Percentiles rank a stretch among this genome's conserved stretches.
Conservation (phyloP, 768 basidiomycete genomes). For the Russula olivacea region DNA sequence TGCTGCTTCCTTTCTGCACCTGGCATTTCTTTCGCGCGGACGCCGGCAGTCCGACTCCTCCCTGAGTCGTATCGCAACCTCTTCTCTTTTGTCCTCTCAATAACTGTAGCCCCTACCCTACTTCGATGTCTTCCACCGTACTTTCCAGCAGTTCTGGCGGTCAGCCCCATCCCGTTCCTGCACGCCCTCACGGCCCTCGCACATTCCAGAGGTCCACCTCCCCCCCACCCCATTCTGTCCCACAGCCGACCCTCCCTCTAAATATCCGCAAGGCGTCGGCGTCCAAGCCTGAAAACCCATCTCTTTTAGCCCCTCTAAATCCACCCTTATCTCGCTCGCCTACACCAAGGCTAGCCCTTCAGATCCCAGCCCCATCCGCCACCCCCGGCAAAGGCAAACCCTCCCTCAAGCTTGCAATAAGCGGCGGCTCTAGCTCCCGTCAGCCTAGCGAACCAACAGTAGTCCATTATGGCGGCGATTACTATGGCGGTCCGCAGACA, state of each 20-base stretch:
- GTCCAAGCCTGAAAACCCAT: conserved; percentile 19
- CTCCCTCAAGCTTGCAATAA: conserved; percentile 24
- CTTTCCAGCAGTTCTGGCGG: conserved; percentile 21
- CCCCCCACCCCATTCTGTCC: conserved; percentile 31
- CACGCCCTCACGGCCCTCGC: conserved; percentile 51
- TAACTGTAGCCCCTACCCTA: background rate
- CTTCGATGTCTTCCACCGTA: conserved; percentile 7
- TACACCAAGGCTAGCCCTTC: conserved; percentile 32
- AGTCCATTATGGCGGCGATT: conserved; percentile 20
- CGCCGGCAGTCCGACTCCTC: conserved; percentile 9
- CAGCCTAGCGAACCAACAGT: background rate
- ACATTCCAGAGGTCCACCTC: conserved; percentile 38
- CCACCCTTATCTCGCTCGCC: conserved; percentile 27
- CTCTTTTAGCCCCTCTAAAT: conserved; percentile 21
- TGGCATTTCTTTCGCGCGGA: conserved; percentile 11
- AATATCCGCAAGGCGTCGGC: conserved; percentile 36
- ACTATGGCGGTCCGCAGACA: conserved; percentile 25
- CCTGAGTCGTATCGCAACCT: background rate
- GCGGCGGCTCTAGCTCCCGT: conserved; percentile 7
- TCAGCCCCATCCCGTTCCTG: conserved; percentile 28
- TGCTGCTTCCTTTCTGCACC: background rate
- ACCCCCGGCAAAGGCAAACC: conserved; percentile 23
- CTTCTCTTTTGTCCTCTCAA: background rate
- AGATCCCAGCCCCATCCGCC: conserved; percentile 27
- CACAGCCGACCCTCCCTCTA: conserved; percentile 37